These are phyloP conservation scores for Termitomyces sp. DNA, from an alignment of 768 basidiomycete genomes.

Conservation along the genomic window DNA sequence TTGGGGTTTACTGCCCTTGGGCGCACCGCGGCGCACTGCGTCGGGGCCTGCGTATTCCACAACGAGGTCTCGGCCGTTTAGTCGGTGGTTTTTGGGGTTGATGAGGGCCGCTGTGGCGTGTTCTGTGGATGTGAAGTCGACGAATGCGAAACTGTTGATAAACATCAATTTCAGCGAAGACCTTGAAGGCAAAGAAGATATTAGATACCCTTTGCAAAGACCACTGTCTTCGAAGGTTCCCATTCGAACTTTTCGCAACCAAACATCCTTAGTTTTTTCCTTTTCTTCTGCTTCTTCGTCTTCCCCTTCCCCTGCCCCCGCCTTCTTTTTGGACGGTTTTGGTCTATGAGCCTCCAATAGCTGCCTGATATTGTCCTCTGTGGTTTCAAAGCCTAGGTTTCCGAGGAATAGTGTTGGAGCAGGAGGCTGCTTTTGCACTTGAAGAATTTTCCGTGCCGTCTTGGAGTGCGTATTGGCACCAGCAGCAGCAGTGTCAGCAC, in stretches of 20 bases:
- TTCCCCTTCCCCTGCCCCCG: slow-evolving; percentile 23
- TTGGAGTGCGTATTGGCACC: slow-evolving; percentile 47
- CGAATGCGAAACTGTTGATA: slow-evolving; percentile 77
- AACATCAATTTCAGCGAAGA: not conserved
- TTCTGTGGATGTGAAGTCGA: slow-evolving; percentile 81
- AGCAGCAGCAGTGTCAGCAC: slow-evolving; percentile 29
- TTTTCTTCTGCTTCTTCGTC: slow-evolving; percentile 25
- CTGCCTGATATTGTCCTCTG: slow-evolving; percentile 68
- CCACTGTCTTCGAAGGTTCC: slow-evolving; percentile 97
- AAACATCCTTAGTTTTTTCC: slow-evolving; percentile 34
- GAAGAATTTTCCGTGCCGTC: slow-evolving; percentile 74
- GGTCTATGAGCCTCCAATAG: slow-evolving; percentile 68
- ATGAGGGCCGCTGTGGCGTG: slow-evolving; percentile 80
- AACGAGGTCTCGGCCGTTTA: slow-evolving; percentile 81
- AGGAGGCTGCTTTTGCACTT: slow-evolving; percentile 76
- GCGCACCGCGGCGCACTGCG: slow-evolving; percentile 81
- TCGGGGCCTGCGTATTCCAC: slow-evolving; percentile 89
- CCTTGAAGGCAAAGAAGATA: not conserved
- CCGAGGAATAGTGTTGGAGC: slow-evolving; percentile 89
- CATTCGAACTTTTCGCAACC: slow-evolving; percentile 84
- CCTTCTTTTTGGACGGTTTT: slow-evolving; percentile 27
- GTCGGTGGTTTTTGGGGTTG: slow-evolving; percentile 79
- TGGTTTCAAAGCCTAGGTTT: slow-evolving; percentile 90
- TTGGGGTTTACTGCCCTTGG: slow-evolving; percentile 26
- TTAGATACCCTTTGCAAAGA: slow-evolving; percentile 88